phyloP scores from a whole-genome alignment of 768 basidiomycete genomes.

The Mycena metata region DNA sequence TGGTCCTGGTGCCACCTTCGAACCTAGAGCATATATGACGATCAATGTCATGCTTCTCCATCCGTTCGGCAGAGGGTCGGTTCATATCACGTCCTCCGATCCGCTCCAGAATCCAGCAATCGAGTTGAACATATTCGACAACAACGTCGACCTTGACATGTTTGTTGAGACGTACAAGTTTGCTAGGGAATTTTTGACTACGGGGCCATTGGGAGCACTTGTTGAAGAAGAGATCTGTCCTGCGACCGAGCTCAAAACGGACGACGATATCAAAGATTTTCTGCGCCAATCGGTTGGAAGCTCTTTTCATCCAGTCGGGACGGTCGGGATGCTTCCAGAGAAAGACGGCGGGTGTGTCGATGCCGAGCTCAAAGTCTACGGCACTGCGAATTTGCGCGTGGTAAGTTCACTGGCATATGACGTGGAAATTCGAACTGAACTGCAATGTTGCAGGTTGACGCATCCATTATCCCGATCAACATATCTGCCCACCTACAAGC shows the following conservation, averaged over 20 bases:
- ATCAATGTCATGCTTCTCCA: background rate
- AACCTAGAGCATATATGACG: slow-evolving; percentile 19
- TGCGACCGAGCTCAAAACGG: slow-evolving; percentile 42
- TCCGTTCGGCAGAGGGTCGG: slow-evolving; percentile 24
- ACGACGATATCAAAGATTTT: slow-evolving; percentile 44
- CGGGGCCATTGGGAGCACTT: too few species aligned
- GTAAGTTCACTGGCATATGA: slow-evolving; percentile 9
- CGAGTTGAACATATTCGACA: slow-evolving; percentile 17
- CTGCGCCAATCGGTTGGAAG: slow-evolving; percentile 24
- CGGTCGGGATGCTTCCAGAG: slow-evolving; percentile 53
- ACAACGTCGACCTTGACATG: slow-evolving; percentile 29
- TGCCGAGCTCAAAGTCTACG: slow-evolving; percentile 48
- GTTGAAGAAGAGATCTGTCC: slow-evolving; percentile 34
- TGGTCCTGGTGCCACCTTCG: slow-evolving; percentile 13
- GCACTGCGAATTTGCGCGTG: slow-evolving; percentile 44
- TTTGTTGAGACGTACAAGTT: slow-evolving; percentile 27
- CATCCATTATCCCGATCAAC: slow-evolving; percentile 20
- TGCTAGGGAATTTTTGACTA: background rate
- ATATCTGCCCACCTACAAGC: slow-evolving; percentile 17
- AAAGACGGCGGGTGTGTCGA: slow-evolving; percentile 57
- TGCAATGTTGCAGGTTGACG: slow-evolving; percentile 8
- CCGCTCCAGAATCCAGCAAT: slow-evolving; percentile 11
- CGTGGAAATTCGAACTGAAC: background rate
- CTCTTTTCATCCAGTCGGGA: slow-evolving; percentile 39
- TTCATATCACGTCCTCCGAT: slow-evolving; percentile 16